Conservation (phyloP, 495 filamentous ascomycete genomes). For the Annulohypoxylon nitens region DNA sequence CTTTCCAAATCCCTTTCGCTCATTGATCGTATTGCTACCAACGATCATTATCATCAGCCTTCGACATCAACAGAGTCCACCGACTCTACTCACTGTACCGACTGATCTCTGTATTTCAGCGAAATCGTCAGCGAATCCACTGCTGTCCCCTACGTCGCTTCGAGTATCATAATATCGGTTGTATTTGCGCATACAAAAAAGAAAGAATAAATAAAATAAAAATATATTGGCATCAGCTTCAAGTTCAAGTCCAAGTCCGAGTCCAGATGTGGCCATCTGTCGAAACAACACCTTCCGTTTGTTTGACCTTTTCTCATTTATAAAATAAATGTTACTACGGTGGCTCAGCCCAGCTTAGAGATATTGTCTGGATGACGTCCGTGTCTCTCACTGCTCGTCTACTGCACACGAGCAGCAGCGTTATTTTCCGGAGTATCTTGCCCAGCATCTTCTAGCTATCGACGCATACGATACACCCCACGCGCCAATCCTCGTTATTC, state of each 20-base stretch:
- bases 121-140: conserved; percentile 17
- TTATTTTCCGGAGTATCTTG: conserved; percentile 11
- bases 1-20: conserved; percentile 20
- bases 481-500: not conserved
- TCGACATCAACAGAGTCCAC: not conserved
- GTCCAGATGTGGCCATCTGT: conserved; percentile 20
- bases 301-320: not conserved
- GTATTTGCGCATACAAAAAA: not conserved
- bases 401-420: conserved; percentile 10
- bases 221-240: no score
- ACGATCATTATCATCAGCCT: not conserved
- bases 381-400: conserved; percentile 17
- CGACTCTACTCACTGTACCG: not conserved
- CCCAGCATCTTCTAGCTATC: conserved; percentile 14
- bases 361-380: conserved; percentile 11
- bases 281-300: not conserved
- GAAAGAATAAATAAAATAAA: no score
- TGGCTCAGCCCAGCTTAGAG: not conserved
- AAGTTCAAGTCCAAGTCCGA: not conserved
- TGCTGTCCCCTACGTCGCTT: conserved; percentile 9
- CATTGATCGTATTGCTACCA: conserved; percentile 1
- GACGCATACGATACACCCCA: conserved; percentile 15
- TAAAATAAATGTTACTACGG: not conserved
- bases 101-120: conserved; percentile 10
- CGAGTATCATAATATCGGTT: conserved; percentile 23